Evolutionary conservation across 2,329 filamentous ascomycete genomes (phyloP), one percentile per base, ranked within the genome.

Genomic region (Alternaria infectoria): DNA sequence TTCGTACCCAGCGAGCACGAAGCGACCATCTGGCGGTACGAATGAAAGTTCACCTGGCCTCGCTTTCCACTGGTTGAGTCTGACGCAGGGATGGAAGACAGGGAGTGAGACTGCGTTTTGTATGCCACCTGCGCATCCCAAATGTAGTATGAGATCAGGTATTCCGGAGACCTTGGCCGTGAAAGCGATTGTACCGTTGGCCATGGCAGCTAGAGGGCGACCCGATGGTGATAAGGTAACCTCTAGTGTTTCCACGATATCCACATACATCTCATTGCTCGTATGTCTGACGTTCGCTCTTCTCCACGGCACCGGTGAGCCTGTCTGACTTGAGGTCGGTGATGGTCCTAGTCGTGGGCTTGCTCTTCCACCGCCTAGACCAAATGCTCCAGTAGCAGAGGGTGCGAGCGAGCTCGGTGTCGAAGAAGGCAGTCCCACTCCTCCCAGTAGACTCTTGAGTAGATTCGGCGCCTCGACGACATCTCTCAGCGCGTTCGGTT

Each of bases 231-330:
- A 93, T 45, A 98, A 86, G 0, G 91, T 97, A 44, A 97, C 93
- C 1, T 90, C 88, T 0, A 99, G 84, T 2, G 92, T 93, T 82
- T 99, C 96, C 65, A 99, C 89, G 12, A 99, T 89, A 78, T 99
- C 96, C 61, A 97, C 95, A 78, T 98, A 98, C 70, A 99, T 86
- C 80, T 99, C 96, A 80, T 98, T 99, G 59, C 92, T 97, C 5
- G 95, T 98, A 79, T 99, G 96, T 15, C 94, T 88, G 57, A 99
- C 96, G 74, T 97, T 97, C 43, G 93, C 89, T 64, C 93, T 87
- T 65, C 96, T 88, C 96, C 96, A 99, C 2, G 94, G 94, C 44
- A 98, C 88, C 3, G 88, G 61, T 77, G 85, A 69, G 75, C 83
- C 61, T 71, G 80, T 68, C 72, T 73, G 79, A 43, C 19, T 62